A percentile compares a stretch with the other conserved stretches of the same genome.
Conservation (phyloP, 352 stramenopile genomes). For the Phytophthora europaea region DNA sequence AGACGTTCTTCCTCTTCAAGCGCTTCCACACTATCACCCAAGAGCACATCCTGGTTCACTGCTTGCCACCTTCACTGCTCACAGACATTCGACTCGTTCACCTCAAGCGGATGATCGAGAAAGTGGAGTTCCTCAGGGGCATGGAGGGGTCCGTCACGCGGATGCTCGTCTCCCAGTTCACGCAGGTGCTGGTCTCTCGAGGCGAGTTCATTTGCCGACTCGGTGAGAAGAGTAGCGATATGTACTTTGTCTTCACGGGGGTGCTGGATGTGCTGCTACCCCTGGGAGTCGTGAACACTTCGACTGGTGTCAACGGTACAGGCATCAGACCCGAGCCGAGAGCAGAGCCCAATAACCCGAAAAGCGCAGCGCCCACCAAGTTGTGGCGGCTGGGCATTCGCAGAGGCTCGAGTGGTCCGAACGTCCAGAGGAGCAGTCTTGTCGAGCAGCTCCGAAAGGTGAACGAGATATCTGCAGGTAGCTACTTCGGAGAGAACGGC, state of each 20-base stretch:
- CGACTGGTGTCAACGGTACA: conserved; percentile 1
- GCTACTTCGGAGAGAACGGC: conserved; percentile 74
- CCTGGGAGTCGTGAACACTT: conserved; percentile 21
- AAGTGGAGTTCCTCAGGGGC: conserved; percentile 64
- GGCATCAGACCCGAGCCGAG: neutral
- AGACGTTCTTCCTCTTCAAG: conserved; percentile 76
- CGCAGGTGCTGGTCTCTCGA: conserved; percentile 57
- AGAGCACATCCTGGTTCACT: conserved; percentile 64
- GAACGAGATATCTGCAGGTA: conserved; percentile 57
- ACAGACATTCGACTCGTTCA: conserved; percentile 76
- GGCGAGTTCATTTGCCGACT: conserved; percentile 70
- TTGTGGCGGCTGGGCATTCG: conserved; percentile 31
- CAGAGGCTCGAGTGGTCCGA: conserved; percentile 8
- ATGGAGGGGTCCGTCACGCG: conserved; percentile 69
- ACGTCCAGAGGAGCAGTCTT: conserved; percentile 8
- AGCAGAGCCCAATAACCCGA: neutral
- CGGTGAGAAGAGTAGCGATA: conserved; percentile 67
- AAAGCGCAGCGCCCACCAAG: conserved; percentile 19
- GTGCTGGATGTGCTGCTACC: conserved; percentile 53
- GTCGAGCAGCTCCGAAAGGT: conserved; percentile 52
- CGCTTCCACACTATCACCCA: conserved; percentile 76
- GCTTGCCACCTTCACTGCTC: conserved; percentile 72
- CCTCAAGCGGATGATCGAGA: conserved; percentile 70
- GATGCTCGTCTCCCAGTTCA: conserved; percentile 76
- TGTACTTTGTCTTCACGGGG: conserved; percentile 80